Conservation (phyloP, 1,284 basidiomycete species). For the Ceratobasidium theobromae region DNA sequence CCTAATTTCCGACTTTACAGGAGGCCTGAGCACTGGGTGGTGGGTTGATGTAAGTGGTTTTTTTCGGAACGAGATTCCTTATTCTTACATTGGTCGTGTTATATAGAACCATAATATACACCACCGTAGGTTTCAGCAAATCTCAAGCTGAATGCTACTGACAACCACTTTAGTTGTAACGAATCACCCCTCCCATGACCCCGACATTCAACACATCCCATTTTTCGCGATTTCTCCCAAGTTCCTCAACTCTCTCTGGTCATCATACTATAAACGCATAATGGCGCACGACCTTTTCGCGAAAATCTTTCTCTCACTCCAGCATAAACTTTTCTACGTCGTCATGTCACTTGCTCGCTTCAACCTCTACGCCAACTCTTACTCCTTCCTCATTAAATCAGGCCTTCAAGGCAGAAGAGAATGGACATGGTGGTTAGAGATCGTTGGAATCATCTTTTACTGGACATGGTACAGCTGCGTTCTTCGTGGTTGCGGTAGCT, state of each 20-base stretch:
- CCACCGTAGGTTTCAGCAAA: constrained; percentile 54
- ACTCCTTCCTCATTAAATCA: constrained; percentile 69
- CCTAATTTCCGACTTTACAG: constrained; percentile 82
- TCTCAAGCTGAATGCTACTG: constrained; percentile 9
- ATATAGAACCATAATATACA: constrained; percentile 93
- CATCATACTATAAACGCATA: constrained; percentile 91
- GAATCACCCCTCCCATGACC: constrained; percentile 96
- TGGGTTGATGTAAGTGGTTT: constrained; percentile 84
- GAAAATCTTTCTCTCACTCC: constrained; percentile 68
- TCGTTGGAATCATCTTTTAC: constrained; percentile 68
- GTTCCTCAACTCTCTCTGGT: constrained; percentile 86
- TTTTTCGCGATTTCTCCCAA: constrained; percentile 92
- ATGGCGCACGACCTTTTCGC: constrained; percentile 78
- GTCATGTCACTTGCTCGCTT: constrained; percentile 91
- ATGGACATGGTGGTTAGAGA: constrained; percentile 74
- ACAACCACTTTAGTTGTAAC: constrained; percentile 71
- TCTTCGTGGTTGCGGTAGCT: constrained; percentile 63
- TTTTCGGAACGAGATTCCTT: background rate
- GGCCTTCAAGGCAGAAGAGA: constrained; percentile 61
- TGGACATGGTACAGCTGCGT: constrained; percentile 76
- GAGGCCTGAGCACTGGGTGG: constrained; percentile 94
- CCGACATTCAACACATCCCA: constrained; percentile 93
- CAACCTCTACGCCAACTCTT: constrained; percentile 93
- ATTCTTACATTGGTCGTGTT: constrained; percentile 32
- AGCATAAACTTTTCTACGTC: constrained; percentile 93